These are phyloP conservation scores for Nakaseomyces sp. DNA, from an alignment of 1,139 yeast species.

Conservation along the genomic window DNA sequence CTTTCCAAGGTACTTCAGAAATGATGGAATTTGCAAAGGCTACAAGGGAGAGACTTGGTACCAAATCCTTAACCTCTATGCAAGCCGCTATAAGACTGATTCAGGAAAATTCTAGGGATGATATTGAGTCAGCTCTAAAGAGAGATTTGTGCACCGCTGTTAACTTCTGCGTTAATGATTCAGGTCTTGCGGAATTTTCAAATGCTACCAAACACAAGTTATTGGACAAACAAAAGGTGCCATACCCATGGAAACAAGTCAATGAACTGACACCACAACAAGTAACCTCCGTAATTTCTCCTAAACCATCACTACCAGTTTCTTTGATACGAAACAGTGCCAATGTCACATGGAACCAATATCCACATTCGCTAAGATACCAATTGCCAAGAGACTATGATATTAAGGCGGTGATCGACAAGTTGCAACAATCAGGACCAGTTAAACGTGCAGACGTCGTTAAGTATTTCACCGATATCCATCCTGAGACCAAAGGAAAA, in stretches of 20 bases:
- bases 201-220: conserved; percentile 42
- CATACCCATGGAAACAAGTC: conserved; percentile 31
- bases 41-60: conserved; percentile 46
- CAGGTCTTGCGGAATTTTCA: conserved; percentile 62
- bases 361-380: conserved; percentile 55
- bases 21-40: conserved; percentile 60
- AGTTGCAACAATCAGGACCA: conserved; percentile 55
- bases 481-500: conserved; percentile 40
- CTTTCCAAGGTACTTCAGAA: conserved; percentile 29
- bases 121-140: conserved; percentile 58
- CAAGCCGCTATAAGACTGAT: conserved; percentile 65
- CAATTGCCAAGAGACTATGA: conserved; percentile 70
- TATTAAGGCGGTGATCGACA: conserved; percentile 31
- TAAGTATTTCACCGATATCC: conserved; percentile 44
- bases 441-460: conserved; percentile 44
- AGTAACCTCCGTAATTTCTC: conserved; percentile 21
- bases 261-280: conserved; percentile 25
- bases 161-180: conserved; percentile 51
- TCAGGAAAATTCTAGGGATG: conserved; percentile 50
- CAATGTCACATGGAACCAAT: conserved; percentile 26
- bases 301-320: conserved; percentile 24
- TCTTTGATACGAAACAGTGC: conserved; percentile 19
- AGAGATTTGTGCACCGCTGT: conserved; percentile 74
- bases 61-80: conserved; percentile 65
- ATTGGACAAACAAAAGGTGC: conserved; percentile 56